These are phyloP conservation scores for Backusella parvicylindrica DNA, from an alignment of 192 early-diverging fungal genomes.

Conservation along the genomic window DNA sequence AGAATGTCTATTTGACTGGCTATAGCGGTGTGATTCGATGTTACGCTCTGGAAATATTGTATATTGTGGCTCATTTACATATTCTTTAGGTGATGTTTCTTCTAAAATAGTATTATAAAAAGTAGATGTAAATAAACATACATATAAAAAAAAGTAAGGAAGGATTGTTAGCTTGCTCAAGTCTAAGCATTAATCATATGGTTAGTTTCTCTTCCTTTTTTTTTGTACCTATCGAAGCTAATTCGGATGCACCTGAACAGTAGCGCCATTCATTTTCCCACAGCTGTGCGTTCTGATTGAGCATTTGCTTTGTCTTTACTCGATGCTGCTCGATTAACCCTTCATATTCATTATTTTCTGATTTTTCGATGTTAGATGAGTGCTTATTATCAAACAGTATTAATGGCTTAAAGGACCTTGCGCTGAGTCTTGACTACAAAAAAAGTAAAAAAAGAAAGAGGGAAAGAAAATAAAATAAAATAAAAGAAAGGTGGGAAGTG, in stretches of 20 bases:
- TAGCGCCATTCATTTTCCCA: slow-evolving; percentile 13
- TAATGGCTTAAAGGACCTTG: background rate
- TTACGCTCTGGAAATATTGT: background rate
- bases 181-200: background rate
- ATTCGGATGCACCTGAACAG: background rate
- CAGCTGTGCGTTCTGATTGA: slow-evolving; percentile 14
- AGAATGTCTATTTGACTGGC: background rate
- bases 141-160: background rate
- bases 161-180: background rate
- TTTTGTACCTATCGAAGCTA: slow-evolving; percentile 1
- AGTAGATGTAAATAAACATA: too few species aligned
- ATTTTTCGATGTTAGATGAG: background rate
- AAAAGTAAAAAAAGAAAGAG: background rate
- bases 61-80: background rate
- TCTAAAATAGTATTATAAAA: background rate
- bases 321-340: slow-evolving; percentile 12
- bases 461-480: too few species aligned
- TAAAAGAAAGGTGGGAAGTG: too few species aligned
- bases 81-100: background rate
- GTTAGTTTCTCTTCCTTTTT: background rate
- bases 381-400: background rate
- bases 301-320: slow-evolving; percentile 15
- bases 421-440: background rate
- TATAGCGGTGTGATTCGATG: background rate
- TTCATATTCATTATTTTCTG: background rate